Base-by-base conservation (phyloP, 768 basidiomycete genomes). In the Mycena venus region DNA sequence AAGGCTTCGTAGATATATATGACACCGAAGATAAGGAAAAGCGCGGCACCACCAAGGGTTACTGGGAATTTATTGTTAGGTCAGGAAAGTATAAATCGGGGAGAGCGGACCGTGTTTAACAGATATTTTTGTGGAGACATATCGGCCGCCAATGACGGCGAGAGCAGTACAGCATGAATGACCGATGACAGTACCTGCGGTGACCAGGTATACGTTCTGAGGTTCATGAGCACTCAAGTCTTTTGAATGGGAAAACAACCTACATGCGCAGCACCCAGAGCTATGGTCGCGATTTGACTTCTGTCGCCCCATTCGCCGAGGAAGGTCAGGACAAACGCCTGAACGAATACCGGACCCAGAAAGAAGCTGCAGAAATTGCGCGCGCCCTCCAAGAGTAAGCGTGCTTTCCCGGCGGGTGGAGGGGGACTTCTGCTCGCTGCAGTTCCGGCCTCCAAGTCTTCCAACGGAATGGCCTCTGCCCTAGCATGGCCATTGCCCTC, bases 261-360 rank as follows among this genome's bases (percentile, higher is more conserved):
- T 80, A 99, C 98, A 85, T 99, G 96, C 25, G 97, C 95, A 27
- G 97, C 97, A 2, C 95, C 98, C 64, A 99, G 87, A 7, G 96
- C 97, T 75, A 99, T 98, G 2, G 98, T 99, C 2, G 98, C 94
- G 78, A 99, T 96, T 85, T 99, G 98, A 80, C 96, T 98, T 65
- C 98, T 86, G 84, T 99, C 98, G 0, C 98, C 98, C 98, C 98
- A 99, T 84, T 99, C 98, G 12, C 97, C 98, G n/a, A 99, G 87
- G 84, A 99, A 99, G 0, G 98, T 99, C 72, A 99, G 87, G 36
- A 98, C 86, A 79, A 99, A 99, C 0, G 96, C 92, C 83, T 99
- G 97, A 3, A 97, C 96, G 80, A 99, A 98, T 2, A 98, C 96
- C 0, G 98, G 98, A 0, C 95, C 96, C 23, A 99, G 84, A 76